Evolutionary conservation across 176 grass and related monocot genomes (phyloP).

Genomic region (Elaeis guineensis): DNA sequence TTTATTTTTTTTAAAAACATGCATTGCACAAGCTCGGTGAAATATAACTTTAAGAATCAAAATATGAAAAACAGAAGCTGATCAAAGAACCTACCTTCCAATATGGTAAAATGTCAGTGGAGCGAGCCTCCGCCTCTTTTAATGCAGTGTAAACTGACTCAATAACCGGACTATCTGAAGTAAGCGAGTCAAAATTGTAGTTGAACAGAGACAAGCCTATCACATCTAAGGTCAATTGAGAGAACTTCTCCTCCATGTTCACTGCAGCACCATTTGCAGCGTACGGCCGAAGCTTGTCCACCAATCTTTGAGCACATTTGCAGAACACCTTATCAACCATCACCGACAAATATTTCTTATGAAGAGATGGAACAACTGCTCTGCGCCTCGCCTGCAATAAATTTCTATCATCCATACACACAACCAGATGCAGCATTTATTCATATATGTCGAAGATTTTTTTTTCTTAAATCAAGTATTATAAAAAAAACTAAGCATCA

Average conservation of each 20-base stretch:
- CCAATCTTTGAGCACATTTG: conserved; percentile 85
- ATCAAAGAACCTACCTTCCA: conserved; percentile 57
- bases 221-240: conserved; percentile 88
- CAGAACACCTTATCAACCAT: conserved; percentile 92
- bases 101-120: conserved; percentile 90
- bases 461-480: too few relatives aligned
- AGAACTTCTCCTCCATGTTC: conserved; percentile 94
- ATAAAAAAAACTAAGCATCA: too few relatives aligned
- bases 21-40: too few relatives aligned
- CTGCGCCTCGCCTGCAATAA: conserved; percentile 55
- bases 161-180: conserved; percentile 87
- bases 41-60: background rate
- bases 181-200: conserved; percentile 94
- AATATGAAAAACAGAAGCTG: conserved; percentile 4
- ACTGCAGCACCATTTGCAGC: conserved; percentile 53
- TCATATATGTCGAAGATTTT: too few relatives aligned
- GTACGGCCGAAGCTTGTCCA: conserved; percentile 68
- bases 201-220: conserved; percentile 97
- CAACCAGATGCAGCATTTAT: too few relatives aligned
- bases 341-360: conserved; percentile 74
- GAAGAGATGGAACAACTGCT: conserved; percentile 83
- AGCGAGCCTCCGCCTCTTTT: conserved; percentile 85
- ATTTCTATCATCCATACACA: too few relatives aligned
- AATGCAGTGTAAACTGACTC: conserved; percentile 92
- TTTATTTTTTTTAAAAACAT: too few relatives aligned